Conservation (phyloP, 2,329 filamentous ascomycete species). For the Trichoderma endophyticum region DNA sequence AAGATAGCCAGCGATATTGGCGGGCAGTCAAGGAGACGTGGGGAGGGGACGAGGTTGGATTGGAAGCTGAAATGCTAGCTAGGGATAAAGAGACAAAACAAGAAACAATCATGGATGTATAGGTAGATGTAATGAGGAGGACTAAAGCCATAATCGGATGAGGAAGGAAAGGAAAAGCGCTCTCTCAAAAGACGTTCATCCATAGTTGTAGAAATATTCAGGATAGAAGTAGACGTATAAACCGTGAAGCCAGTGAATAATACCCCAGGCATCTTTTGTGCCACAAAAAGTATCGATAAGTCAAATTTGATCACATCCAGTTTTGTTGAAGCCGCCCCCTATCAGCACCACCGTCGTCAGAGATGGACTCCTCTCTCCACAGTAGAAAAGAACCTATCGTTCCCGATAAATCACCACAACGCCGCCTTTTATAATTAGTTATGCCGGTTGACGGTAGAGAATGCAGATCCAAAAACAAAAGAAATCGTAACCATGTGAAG, state of each 20-base stretch:
- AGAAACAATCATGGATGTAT: neutral
- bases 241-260: neutral
- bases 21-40: conserved; percentile 44
- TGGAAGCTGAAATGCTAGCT: neutral
- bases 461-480: neutral
- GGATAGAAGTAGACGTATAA: neutral
- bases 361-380: neutral
- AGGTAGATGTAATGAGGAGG: neutral
- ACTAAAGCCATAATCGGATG: neutral
- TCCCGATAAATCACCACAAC: neutral
- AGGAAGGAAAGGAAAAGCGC: neutral
- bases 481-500: neutral
- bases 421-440: neutral
- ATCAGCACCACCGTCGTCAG: neutral
- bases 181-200: neutral
- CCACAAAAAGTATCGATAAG: neutral
- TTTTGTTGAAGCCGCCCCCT: neutral
- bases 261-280: neutral
- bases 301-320: neutral
- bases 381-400: neutral
- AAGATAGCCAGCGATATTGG: conserved; percentile 51
- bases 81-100: neutral
- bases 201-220: neutral
- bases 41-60: conserved; percentile 33
- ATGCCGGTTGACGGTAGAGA: neutral